These are phyloP conservation scores for Monosporascus sp. DNA, from an alignment of 2,329 filamentous ascomycete genomes.

Conservation along the genomic window DNA sequence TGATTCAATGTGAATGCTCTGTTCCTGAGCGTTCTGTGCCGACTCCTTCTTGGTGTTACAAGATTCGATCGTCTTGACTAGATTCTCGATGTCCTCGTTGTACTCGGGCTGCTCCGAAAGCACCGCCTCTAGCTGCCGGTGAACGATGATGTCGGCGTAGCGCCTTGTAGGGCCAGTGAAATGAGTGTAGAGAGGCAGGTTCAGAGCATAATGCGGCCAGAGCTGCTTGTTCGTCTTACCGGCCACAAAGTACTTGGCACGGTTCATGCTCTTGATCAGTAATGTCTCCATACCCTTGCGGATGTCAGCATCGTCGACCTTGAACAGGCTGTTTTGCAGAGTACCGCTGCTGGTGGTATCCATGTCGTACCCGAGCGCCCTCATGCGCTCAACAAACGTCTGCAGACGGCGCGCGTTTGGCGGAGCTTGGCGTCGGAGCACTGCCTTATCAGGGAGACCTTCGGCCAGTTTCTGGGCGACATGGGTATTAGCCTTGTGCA, in stretches of 20 bases:
- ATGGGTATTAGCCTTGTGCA: slow-evolving; percentile 86
- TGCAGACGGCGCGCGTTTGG: slow-evolving; percentile 85
- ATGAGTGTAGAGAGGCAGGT: slow-evolving; percentile 91
- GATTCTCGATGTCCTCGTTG: slow-evolving; percentile 77
- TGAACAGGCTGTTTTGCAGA: slow-evolving; percentile 92
- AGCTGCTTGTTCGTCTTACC: slow-evolving; percentile 73
- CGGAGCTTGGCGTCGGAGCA: slow-evolving; percentile 78
- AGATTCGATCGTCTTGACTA: slow-evolving; percentile 88
- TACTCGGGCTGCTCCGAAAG: slow-evolving; percentile 81
- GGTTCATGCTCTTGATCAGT: slow-evolving; percentile 89
- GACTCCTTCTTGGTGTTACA: slow-evolving; percentile 99
- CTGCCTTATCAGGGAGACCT: slow-evolving; percentile 82
- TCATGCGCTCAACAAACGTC: slow-evolving; percentile 91
- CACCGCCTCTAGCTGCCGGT: slow-evolving; percentile 85
- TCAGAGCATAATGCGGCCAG: slow-evolving; percentile 85
- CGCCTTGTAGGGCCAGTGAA: slow-evolving; percentile 94
- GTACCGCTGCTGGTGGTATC: slow-evolving; percentile 85
- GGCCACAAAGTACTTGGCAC: slow-evolving; percentile 89
- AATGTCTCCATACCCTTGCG: slow-evolving; percentile 98
- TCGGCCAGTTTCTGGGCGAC: slow-evolving; percentile 78
- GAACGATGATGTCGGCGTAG: slow-evolving; percentile 91
- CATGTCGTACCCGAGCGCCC: slow-evolving; percentile 80
- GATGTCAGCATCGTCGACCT: slow-evolving; percentile 79
- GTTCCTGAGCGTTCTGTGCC: slow-evolving; percentile 93
- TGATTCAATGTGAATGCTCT: slow-evolving; percentile 97